phyloP scores from a whole-genome alignment of 768 basidiomycete genomes.

The Trametes maxima region DNA sequence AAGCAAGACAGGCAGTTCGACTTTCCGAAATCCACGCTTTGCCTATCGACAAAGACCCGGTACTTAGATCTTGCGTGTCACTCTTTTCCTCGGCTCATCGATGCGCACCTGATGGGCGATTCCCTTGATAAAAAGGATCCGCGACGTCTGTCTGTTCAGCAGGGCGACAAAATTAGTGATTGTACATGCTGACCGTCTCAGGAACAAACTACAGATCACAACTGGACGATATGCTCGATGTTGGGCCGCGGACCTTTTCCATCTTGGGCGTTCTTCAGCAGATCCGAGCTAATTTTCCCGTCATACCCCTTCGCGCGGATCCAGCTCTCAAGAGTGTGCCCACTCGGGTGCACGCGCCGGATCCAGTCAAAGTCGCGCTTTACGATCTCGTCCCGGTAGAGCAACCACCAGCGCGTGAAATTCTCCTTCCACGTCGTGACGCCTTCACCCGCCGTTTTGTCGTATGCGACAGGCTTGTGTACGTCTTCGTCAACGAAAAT shows the following conservation, averaged over 20 bases:
- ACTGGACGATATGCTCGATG: not conserved
- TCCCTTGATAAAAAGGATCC: no score
- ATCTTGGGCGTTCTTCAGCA: conserved; percentile 15
- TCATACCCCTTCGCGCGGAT: conserved; percentile 28
- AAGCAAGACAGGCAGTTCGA: no score
- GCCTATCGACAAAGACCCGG: no score
- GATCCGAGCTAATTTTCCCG: not conserved
- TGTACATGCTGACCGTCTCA: no score
- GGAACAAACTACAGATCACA: not conserved
- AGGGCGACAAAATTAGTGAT: no score
- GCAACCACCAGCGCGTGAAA: conserved; percentile 46
- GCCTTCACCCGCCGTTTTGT: no score
- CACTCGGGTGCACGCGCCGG: conserved; percentile 39
- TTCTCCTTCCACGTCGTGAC: conserved; percentile 27
- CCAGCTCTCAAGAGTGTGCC: conserved; percentile 43
- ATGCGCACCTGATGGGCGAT: no score
- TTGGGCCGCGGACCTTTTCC: not conserved
- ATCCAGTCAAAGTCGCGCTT: conserved; percentile 49
- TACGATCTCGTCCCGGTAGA: conserved; percentile 47
- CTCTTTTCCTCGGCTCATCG: no score
- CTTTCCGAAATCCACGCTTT: no score
- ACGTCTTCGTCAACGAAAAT: conserved; percentile 13
- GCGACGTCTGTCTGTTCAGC: no score
- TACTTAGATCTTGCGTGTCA: no score
- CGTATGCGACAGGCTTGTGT: conserved; percentile 26